Percentiles rank a stretch among this genome's conserved stretches.
Evolutionary conservation across 305 asterid species (phyloP).

Genomic region (Fraxinus albicans): DNA sequence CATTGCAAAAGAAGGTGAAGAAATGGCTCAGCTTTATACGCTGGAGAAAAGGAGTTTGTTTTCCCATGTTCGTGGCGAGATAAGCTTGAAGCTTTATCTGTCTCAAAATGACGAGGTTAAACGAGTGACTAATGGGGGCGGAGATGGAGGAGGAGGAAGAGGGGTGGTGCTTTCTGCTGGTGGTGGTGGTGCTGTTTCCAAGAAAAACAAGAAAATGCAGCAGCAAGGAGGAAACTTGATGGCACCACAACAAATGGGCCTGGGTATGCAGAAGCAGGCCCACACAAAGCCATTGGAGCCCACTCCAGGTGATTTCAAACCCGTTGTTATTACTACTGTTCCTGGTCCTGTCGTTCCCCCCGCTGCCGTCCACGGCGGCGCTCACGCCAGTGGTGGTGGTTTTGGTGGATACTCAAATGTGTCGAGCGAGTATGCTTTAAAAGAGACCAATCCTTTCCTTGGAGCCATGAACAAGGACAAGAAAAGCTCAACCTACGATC

Average conservation of each 20-base stretch:
- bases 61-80: constrained; percentile 86
- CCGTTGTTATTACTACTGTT: constrained; percentile 56
- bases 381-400: constrained; percentile 27
- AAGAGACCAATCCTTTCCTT: constrained; percentile 78
- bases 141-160: constrained; percentile 1
- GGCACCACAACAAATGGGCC: constrained; percentile 38
- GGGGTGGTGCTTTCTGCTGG: constrained; percentile 9
- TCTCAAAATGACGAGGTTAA: constrained; percentile 67
- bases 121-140: constrained; percentile 34
- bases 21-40: constrained; percentile 58
- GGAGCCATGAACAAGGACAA: constrained; percentile 67
- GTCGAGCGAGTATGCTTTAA: constrained; percentile 52
- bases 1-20: constrained; percentile 61
- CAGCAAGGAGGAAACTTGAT: constrained; percentile 51
- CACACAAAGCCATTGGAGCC: constrained; percentile 54
- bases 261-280: constrained; percentile 39
- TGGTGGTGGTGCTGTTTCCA: constrained; percentile 23
- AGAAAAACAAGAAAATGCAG: constrained; percentile 65
- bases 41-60: constrained; percentile 79
- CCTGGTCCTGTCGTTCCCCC: constrained; percentile 49
- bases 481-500: constrained; percentile 71
- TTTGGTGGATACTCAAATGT: constrained; percentile 37
- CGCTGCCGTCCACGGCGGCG: constrained; percentile 24
- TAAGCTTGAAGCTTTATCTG: constrained; percentile 62
- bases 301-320: constrained; percentile 57